Evolutionary conservation across 495 filamentous ascomycete species (phyloP).

Genomic region (Bacidia rubella): DNA sequence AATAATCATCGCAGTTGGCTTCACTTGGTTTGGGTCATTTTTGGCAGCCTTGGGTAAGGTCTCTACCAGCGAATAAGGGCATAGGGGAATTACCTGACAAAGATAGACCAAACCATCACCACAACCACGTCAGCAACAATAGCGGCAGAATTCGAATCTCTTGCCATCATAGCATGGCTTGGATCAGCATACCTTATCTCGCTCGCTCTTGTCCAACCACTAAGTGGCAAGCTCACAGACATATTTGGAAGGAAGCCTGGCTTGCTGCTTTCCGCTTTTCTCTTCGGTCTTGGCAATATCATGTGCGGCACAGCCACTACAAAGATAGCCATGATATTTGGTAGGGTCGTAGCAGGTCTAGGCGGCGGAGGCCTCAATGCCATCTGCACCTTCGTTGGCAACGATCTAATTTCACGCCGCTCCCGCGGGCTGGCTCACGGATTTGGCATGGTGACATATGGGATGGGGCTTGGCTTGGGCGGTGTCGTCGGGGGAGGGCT

Average conservation of each 20-base stretch:
- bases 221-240: conserved; percentile 58
- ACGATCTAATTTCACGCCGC: conserved; percentile 56
- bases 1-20: conserved; percentile 29
- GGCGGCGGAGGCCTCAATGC: conserved; percentile 60
- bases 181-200: conserved; percentile 61
- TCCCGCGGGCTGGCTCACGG: conserved; percentile 56
- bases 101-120: conserved; percentile 47
- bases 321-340: conserved; percentile 46
- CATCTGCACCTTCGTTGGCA: conserved; percentile 52
- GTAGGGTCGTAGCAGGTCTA: conserved; percentile 55
- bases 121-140: conserved; percentile 59
- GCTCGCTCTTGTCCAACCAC: conserved; percentile 56
- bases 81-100: not conserved
- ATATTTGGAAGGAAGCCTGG: conserved; percentile 54
- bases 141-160: conserved; percentile 50
- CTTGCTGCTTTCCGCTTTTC: conserved; percentile 47
- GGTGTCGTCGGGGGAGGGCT: conserved; percentile 57
- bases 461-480: conserved; percentile 51
- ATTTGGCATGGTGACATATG: conserved; percentile 53
- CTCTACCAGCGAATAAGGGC: not conserved
- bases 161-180: conserved; percentile 58
- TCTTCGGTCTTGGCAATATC: conserved; percentile 54
- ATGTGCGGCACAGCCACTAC: conserved; percentile 51
- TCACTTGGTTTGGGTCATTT: conserved; percentile 64
- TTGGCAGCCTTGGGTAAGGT: conserved; percentile 52